Conservation (phyloP, 495 filamentous ascomycete genomes). For the Geopyxis carbonaria region DNA sequence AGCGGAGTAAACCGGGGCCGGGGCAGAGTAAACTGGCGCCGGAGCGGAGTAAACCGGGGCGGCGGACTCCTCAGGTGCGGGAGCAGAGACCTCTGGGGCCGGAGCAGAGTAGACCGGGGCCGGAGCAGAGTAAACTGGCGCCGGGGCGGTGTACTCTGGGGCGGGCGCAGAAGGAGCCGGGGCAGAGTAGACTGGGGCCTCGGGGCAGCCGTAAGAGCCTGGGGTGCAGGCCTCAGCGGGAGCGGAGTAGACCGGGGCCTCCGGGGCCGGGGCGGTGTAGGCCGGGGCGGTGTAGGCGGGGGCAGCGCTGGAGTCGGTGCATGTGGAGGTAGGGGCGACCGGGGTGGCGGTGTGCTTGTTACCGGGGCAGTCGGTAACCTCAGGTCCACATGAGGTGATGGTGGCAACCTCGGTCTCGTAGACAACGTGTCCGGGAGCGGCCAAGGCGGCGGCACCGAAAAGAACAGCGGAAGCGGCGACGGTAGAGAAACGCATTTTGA, state of each 20-base stretch:
- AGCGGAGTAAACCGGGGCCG: too few relatives aligned
- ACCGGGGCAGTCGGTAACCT: conserved; percentile 21
- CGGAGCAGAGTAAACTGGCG: too few relatives aligned
- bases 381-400: conserved; percentile 33
- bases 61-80: too few relatives aligned
- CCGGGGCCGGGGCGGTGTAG: conserved; percentile 23
- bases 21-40: too few relatives aligned
- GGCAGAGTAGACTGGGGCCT: too few relatives aligned
- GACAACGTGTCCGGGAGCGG: conserved; percentile 27
- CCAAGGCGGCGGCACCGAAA: conserved; percentile 35
- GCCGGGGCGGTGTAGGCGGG: conserved; percentile 18
- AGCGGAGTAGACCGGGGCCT: conserved; percentile 3
- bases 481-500: conserved; percentile 38
- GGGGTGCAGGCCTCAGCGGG: not conserved
- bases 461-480: conserved; percentile 29
- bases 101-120: too few relatives aligned
- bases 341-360: conserved; percentile 3
- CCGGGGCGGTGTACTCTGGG: too few relatives aligned
- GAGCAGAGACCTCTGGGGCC: too few relatives aligned
- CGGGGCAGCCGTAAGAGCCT: too few relatives aligned
- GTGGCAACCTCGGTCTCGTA: conserved; percentile 40
- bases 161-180: too few relatives aligned
- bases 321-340: conserved; percentile 7
- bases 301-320: conserved; percentile 24
- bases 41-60: too few relatives aligned